Conservation (phyloP, 176 grass and related monocot species). For the Thalia dealbata region DNA sequence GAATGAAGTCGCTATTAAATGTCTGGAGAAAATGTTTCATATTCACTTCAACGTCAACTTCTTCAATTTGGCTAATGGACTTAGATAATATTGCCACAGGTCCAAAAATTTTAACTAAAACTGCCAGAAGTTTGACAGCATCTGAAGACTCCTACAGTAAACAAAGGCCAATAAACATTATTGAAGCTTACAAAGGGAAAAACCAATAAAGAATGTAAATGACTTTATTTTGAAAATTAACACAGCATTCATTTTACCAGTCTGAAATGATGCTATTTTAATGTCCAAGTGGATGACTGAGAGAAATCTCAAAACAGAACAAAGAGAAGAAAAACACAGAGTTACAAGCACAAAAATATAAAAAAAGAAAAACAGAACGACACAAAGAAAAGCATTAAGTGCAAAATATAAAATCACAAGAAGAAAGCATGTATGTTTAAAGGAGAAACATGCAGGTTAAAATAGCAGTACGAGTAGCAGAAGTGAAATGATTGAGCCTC, state of each 20-base stretch:
- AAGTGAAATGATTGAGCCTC: neutral
- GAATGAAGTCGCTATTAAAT: slow-evolving; percentile 57
- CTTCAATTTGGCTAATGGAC: slow-evolving; percentile 7
- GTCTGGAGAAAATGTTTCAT: slow-evolving; percentile 43
- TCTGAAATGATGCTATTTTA: too few relatives aligned
- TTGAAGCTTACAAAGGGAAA: neutral
- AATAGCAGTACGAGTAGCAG: neutral
- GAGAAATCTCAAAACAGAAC: too few relatives aligned
- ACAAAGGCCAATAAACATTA: slow-evolving; percentile 2
- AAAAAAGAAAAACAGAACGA: too few relatives aligned
- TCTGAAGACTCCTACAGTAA: slow-evolving; percentile 55
- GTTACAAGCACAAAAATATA: too few relatives aligned
- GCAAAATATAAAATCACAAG: too few relatives aligned
- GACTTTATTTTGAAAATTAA: too few relatives aligned
- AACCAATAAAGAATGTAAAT: neutral
- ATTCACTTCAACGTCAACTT: slow-evolving; percentile 28
- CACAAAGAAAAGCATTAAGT: too few relatives aligned
- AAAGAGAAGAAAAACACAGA: too few relatives aligned
- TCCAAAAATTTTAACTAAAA: slow-evolving; percentile 63
- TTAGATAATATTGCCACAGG: slow-evolving; percentile 40
- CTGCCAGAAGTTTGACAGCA: slow-evolving; percentile 52
- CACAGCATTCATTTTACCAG: too few relatives aligned
- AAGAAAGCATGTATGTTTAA: neutral
- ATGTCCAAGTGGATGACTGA: too few relatives aligned
- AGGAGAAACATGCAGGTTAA: neutral